These are phyloP conservation scores for Fusarium tuaranense DNA, from an alignment of 2,329 filamentous ascomycete genomes.

Conservation along the genomic window DNA sequence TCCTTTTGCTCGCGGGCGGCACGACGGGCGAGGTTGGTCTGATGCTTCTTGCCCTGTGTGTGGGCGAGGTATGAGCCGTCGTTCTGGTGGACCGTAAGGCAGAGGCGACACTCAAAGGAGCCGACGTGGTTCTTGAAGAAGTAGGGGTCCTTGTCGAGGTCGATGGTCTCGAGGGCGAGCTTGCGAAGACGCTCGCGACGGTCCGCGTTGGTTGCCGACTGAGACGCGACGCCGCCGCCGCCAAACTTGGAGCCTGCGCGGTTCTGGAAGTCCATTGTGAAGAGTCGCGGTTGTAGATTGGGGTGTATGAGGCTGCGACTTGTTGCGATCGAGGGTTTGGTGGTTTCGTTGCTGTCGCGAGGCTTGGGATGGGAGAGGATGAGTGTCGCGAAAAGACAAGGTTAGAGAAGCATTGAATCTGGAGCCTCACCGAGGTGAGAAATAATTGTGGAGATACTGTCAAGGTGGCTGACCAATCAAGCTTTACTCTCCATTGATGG, in stretches of 20 bases:
- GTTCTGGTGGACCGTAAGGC: slow-evolving; percentile 97
- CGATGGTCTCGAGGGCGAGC: slow-evolving; percentile 97
- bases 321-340: neutral
- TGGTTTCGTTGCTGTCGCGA: slow-evolving; percentile 15
- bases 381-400: slow-evolving; percentile 34
- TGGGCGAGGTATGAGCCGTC: slow-evolving; percentile 99
- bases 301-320: neutral
- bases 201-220: slow-evolving; percentile 94
- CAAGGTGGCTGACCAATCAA: slow-evolving; percentile 33
- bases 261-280: slow-evolving; percentile 82
- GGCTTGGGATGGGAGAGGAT: slow-evolving; percentile 15
- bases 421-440: slow-evolving; percentile 19
- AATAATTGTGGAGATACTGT: slow-evolving; percentile 14
- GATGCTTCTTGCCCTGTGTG: slow-evolving; percentile 98
- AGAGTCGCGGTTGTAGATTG: neutral
- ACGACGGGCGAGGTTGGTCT: slow-evolving; percentile 95
- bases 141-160: slow-evolving; percentile 99
- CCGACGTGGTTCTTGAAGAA: slow-evolving; percentile 99
- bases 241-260: slow-evolving; percentile 98
- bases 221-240: slow-evolving; percentile 94
- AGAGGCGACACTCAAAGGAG: slow-evolving; percentile 96
- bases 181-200: slow-evolving; percentile 96
- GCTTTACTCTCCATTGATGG: neutral
- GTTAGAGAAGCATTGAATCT: slow-evolving; percentile 14
- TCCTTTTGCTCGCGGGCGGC: slow-evolving; percentile 96